Evolutionary conservation across 805 yeast species (phyloP).

Genomic region (Komagataella kurtzmanii): DNA sequence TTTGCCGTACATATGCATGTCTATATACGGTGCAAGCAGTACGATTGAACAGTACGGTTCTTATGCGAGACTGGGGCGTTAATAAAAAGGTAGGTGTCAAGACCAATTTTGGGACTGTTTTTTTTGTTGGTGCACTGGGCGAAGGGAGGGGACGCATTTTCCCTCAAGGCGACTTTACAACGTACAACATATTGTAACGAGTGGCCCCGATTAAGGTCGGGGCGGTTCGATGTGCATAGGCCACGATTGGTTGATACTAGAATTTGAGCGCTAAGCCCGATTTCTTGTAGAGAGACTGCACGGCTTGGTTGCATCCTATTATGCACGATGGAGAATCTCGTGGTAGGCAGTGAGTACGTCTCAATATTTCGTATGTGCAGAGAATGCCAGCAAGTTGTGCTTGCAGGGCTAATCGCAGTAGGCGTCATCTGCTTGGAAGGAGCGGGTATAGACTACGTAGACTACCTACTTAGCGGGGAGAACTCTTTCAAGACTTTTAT

Average conservation of each 20-base stretch:
- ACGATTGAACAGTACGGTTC: neutral
- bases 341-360: neutral
- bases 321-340: neutral
- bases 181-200: neutral
- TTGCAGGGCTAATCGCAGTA: neutral
- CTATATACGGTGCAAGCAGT: neutral
- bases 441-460: neutral
- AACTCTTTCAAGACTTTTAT: neutral
- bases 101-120: neutral
- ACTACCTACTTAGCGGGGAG: neutral
- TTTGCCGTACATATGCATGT: neutral
- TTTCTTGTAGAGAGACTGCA: neutral
- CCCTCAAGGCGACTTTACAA: neutral
- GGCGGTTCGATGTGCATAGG: neutral
- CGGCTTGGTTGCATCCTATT: neutral
- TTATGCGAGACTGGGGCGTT: neutral
- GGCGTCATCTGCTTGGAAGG: neutral
- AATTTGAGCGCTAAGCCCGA: neutral
- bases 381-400: neutral
- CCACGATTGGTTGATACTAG: neutral
- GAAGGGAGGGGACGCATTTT: neutral
- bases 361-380: neutral
- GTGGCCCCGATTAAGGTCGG: neutral
- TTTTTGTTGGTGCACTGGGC: neutral
- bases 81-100: neutral